Evolutionary conservation across 768 basidiomycete genomes (phyloP), one percentile per base, ranked within the genome.

Genomic region (Agrocybe pediades): DNA sequence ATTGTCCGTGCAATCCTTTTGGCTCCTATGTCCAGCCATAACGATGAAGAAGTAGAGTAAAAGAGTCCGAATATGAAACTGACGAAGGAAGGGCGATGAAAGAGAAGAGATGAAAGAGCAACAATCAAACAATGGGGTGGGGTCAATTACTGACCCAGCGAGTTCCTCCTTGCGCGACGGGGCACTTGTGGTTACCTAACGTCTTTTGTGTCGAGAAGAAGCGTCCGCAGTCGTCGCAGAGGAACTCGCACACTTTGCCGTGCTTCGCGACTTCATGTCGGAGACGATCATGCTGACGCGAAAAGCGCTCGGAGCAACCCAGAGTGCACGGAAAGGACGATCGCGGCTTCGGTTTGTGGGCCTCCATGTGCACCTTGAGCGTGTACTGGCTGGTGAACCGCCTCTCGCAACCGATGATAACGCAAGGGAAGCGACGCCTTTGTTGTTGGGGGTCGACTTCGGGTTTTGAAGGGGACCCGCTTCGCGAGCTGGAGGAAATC

Each of bases 261-360:
- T 84, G 82, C 62, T 84, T 81, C 8, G 78, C 77, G 5, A 84
- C 81, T 63, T 84, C 82, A 54, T 84, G 82, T 49, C 82, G 74
- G 11, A 84, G 72, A 27, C 80, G 69, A 55, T 84, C 82, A 56
- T 84, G 82, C 53, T 81, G 81, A 46, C 82, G 68, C 26, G 81
- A 82, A 64, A 84, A 84, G 9, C 71, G 71, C 63, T 82, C 81
- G 6, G 71, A 68, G 61, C 82, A 84, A 13, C 82, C 82, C n/a
- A 77, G 69, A 6, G 79, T 79, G 61, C 82, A 82, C 16, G 75
- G 76, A 58, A 79, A 81, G 1, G 74, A 68, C 0, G 71, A 68
- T 25, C 76, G 74, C 6, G 76, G 78, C 57, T 81, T 81, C 16
- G 78, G 79, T 56, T 76, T 78, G 62, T 83, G 81, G 0, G 80